These are phyloP conservation scores for Ananas comosus DNA, from an alignment of 176 grass and related monocot species.

Conservation along the genomic window DNA sequence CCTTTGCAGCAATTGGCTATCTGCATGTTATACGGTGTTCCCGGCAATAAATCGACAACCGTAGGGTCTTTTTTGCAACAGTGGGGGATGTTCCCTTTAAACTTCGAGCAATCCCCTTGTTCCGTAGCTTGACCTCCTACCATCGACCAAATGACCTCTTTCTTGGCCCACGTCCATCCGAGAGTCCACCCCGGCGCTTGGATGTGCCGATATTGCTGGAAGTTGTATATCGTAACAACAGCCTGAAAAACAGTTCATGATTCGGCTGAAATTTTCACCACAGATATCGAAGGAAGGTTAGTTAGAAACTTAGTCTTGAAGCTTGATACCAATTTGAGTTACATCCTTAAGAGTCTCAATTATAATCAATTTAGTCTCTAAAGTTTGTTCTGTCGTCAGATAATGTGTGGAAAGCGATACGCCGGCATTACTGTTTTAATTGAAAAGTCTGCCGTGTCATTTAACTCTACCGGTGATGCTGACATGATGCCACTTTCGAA, in stretches of 20 bases:
- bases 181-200: constrained; percentile 69
- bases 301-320: too few relatives aligned
- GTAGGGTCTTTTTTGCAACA: constrained; percentile 56
- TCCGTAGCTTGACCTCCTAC: constrained; percentile 48
- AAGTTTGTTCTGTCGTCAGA: too few relatives aligned
- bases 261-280: background rate
- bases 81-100: constrained; percentile 52
- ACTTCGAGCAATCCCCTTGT: constrained; percentile 72
- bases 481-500: background rate
- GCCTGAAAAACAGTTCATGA: constrained; percentile 33
- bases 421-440: too few relatives aligned
- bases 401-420: too few relatives aligned
- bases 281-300: background rate
- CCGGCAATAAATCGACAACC: constrained; percentile 12
- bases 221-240: constrained; percentile 60
- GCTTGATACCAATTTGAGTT: too few relatives aligned
- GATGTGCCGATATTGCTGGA: constrained; percentile 74
- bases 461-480: too few relatives aligned
- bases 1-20: constrained; percentile 68
- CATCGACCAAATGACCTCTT: constrained; percentile 66
- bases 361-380: too few relatives aligned
- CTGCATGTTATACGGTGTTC: constrained; percentile 29
- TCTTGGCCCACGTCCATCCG: constrained; percentile 71
- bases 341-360: too few relatives aligned
- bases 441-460: too few relatives aligned